Conservation (phyloP, 2,329 filamentous ascomycete genomes). For the Colletotrichum gloeosporioides region DNA sequence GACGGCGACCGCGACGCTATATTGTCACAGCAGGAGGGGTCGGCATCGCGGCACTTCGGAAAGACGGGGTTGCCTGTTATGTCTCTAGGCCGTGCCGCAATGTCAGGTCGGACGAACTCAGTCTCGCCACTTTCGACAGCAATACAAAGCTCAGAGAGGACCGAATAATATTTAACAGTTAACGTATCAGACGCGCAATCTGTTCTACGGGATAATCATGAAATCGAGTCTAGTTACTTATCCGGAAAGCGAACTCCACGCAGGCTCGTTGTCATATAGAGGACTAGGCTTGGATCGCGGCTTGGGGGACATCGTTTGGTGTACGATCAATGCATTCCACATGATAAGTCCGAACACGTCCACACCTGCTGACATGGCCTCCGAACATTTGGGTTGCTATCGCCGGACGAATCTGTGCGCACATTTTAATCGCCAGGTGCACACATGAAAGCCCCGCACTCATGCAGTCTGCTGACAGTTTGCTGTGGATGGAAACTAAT, state of each 20-base stretch:
- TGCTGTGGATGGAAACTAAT: background rate
- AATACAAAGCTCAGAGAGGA: background rate
- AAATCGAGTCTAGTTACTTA: background rate
- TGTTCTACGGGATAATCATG: background rate
- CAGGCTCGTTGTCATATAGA: background rate
- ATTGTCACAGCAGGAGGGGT: background rate
- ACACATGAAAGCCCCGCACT: background rate
- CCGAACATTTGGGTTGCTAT: background rate
- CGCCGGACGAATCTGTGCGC: background rate
- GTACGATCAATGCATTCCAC: background rate
- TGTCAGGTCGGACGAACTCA: background rate
- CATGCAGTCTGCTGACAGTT: background rate
- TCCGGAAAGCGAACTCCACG: background rate
- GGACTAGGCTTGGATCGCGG: background rate
- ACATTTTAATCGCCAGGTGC: background rate
- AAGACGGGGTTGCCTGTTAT: background rate
- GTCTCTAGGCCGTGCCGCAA: background rate
- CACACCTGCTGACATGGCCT: background rate
- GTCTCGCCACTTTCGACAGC: background rate
- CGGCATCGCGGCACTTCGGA: background rate
- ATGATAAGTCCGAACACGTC: background rate
- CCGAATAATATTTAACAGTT: background rate
- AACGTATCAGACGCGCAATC: background rate
- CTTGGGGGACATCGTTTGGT: background rate
- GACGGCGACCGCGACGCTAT: background rate